These are phyloP conservation scores for Patellifolia procumbens DNA, from an alignment of 179 eudicot species.

Conservation along the genomic window DNA sequence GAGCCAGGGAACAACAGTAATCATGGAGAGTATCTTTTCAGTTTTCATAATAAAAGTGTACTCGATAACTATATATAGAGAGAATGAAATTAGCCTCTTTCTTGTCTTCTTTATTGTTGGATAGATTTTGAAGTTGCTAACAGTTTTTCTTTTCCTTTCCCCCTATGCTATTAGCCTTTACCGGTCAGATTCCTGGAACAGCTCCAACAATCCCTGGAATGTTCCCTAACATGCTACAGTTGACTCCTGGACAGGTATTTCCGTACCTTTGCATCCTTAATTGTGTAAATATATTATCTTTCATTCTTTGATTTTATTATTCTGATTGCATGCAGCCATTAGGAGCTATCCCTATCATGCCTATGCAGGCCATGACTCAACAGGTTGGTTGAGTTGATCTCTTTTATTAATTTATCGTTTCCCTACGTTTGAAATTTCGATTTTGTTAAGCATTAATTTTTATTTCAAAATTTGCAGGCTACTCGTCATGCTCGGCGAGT, in stretches of 20 bases:
- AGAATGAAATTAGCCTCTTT: slow-evolving; percentile 10
- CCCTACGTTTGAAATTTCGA: background rate
- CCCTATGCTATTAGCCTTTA: slow-evolving; percentile 42
- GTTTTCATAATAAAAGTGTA: background rate
- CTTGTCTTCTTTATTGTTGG: slow-evolving; percentile 1
- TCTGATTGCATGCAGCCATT: slow-evolving; percentile 33
- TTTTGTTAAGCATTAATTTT: background rate
- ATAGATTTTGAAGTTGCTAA: slow-evolving; percentile 28
- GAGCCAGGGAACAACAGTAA: slow-evolving; percentile 17
- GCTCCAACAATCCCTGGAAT: slow-evolving; percentile 70
- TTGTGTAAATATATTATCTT: background rate
- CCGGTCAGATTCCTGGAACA: slow-evolving; percentile 82
- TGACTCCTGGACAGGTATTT: slow-evolving; percentile 44
- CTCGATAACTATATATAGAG: slow-evolving; percentile 11
- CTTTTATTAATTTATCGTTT: background rate
- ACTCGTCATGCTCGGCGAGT: slow-evolving; percentile 60
- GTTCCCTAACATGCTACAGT: slow-evolving; percentile 64
- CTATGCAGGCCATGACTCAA: slow-evolving; percentile 61
- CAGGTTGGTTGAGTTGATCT: slow-evolving; percentile 36
- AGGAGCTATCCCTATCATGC: slow-evolving; percentile 52
- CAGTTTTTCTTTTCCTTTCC: slow-evolving; percentile 16
- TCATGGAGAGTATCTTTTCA: slow-evolving; percentile 7
- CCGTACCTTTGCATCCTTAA: background rate
- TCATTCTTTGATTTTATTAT: slow-evolving; percentile 14
- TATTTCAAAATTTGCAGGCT: slow-evolving; percentile 50